Percentiles rank a stretch among this genome's conserved stretches.
Conservation (phyloP, 768 basidiomycete species). For the Lactifluus pinguis region DNA sequence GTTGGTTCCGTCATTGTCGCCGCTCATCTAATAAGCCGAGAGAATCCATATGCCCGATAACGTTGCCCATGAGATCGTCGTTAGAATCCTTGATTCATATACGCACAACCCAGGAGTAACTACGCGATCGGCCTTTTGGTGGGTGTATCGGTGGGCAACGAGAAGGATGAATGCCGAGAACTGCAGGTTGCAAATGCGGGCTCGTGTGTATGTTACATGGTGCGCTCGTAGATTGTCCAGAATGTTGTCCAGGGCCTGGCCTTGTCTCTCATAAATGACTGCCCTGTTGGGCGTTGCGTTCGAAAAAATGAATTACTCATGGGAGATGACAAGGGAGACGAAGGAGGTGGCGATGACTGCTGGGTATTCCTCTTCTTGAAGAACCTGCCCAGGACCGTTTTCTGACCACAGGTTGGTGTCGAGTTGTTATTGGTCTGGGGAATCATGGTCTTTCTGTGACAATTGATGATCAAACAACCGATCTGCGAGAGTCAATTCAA, state of each 20-base stretch:
- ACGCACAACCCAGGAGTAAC: too few relatives aligned
- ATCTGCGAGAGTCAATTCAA: too few relatives aligned
- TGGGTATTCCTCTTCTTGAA: slow-evolving; percentile 49
- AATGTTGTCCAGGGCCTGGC: slow-evolving; percentile 10
- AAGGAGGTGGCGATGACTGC: slow-evolving; percentile 16
- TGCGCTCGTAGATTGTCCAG: not conserved
- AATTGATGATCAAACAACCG: too few relatives aligned
- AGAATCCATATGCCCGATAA: too few relatives aligned
- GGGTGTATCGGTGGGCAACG: too few relatives aligned
- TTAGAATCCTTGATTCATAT: too few relatives aligned
- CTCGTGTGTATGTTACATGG: not conserved
- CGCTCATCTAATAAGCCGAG: not conserved
- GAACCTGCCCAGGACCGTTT: slow-evolving; percentile 56
- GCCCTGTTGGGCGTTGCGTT: not conserved
- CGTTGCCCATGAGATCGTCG: too few relatives aligned
- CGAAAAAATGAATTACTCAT: slow-evolving; percentile 4
- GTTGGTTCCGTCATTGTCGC: not conserved
- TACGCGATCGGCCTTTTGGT: too few relatives aligned
- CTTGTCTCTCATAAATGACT: slow-evolving; percentile 11
- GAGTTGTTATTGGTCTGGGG: slow-evolving; percentile 20
- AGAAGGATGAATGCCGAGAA: too few relatives aligned
- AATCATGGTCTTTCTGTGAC: too few relatives aligned
- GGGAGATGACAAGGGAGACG: not conserved
- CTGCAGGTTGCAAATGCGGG: too few relatives aligned
- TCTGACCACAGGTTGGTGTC: slow-evolving; percentile 35